Evolutionary conservation across 164 flowering plant species (phyloP).

Genomic region (Aristolochia californica): DNA sequence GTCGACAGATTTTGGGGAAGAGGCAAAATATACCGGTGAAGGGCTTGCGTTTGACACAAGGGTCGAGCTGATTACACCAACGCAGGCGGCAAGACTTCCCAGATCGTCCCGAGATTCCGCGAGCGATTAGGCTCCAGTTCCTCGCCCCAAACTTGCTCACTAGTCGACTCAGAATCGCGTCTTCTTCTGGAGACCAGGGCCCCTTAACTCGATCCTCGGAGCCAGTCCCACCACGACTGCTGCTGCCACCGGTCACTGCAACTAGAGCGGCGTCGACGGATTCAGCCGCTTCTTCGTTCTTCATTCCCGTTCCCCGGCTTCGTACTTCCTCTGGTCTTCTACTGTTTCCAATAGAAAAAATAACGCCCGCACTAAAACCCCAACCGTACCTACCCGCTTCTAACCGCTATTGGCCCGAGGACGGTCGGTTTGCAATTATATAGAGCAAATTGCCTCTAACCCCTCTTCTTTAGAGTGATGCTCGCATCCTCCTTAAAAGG

Average conservation of each 20-base stretch:
- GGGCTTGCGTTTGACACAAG: conserved; percentile 59
- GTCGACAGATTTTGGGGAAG: background rate
- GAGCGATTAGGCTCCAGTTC: conserved; percentile 82
- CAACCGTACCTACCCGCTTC: conserved; percentile 12
- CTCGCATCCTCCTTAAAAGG: background rate
- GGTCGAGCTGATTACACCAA: conserved; percentile 95
- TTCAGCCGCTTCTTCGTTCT: conserved; percentile 1
- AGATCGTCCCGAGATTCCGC: conserved; percentile 73
- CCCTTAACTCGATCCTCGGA: conserved; percentile 42
- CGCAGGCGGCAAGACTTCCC: conserved; percentile 87
- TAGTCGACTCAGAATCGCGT: conserved; percentile 41
- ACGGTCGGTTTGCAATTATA: too few species aligned
- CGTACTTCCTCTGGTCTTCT: background rate
- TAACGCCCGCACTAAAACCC: background rate
- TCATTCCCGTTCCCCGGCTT: background rate
- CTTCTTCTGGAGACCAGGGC: conserved; percentile 76
- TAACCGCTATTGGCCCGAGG: conserved; percentile 7
- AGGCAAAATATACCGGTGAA: conserved; percentile 38
- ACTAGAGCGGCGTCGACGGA: conserved; percentile 6
- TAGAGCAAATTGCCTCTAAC: too few species aligned
- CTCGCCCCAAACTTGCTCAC: conserved; percentile 66
- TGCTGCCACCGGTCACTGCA: conserved; percentile 9
- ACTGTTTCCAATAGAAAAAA: background rate
- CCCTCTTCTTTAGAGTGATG: too few species aligned
- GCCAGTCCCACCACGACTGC: background rate